phyloP scores from a whole-genome alignment of 345 rosid species.

The Turnera subulata region DNA sequence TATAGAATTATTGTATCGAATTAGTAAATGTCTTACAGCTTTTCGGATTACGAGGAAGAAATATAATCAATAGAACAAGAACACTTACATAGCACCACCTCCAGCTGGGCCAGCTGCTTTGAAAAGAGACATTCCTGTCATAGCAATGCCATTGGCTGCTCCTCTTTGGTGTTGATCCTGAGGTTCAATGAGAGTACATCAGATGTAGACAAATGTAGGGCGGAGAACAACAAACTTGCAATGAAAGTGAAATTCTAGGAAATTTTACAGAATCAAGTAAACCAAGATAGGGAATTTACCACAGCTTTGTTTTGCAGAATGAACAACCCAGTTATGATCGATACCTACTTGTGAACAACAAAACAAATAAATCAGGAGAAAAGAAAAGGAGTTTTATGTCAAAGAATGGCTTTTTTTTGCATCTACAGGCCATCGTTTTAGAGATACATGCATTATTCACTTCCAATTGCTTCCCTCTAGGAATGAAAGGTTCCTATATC shows the following conservation, averaged over 20 bases:
- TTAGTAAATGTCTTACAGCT: background rate
- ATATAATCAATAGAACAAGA: constrained; percentile 47
- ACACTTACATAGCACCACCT: constrained; percentile 63
- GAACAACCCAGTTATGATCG: constrained; percentile 50
- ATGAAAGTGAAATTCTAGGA: background rate
- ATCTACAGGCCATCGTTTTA: too few relatives aligned
- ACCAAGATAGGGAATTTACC: constrained; percentile 24
- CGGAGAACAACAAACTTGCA: background rate
- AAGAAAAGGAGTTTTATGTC: too few relatives aligned
- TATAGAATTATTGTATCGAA: background rate
- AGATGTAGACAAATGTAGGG: too few relatives aligned
- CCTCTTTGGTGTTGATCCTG: constrained; percentile 43
- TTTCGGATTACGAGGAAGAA: constrained; percentile 31
- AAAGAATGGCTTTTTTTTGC: too few relatives aligned
- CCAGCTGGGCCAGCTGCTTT: constrained; percentile 66
- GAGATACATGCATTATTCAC: too few relatives aligned
- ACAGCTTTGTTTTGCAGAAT: constrained; percentile 63
- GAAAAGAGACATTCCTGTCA: constrained; percentile 64
- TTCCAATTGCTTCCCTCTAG: too few relatives aligned
- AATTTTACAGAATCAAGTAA: background rate
- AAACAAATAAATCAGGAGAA: background rate
- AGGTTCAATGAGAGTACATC: background rate
- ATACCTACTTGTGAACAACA: constrained; percentile 21
- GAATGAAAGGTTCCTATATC: too few relatives aligned
- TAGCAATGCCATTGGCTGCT: constrained; percentile 60